These are phyloP conservation scores for Cladosporium sp. DNA, from an alignment of 2,329 filamentous ascomycete species.

Conservation along the genomic window DNA sequence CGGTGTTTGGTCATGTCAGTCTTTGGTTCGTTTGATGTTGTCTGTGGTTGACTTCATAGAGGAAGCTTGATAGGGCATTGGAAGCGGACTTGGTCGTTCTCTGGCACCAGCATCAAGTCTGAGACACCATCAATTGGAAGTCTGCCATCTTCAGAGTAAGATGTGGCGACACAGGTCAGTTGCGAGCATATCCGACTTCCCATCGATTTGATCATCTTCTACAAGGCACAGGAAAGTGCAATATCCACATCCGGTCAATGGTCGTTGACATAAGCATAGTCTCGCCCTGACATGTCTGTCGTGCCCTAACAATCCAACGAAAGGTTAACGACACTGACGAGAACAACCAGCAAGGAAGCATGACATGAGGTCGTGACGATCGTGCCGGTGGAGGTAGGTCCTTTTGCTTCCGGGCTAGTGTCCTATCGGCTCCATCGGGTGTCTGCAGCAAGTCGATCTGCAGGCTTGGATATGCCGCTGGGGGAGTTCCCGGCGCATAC, in stretches of 20 bases:
- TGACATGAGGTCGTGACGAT: slow-evolving; percentile 1
- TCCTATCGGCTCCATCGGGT: not conserved
- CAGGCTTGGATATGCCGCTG: not conserved
- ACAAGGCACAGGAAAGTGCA: not conserved
- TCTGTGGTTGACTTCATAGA: too few species aligned
- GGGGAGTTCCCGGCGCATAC: not conserved
- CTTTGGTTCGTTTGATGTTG: too few species aligned
- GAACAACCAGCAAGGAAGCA: not conserved
- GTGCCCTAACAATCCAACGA: not conserved
- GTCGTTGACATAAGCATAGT: not conserved
- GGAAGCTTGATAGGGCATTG: too few species aligned
- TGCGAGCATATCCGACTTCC: not conserved
- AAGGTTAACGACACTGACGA: not conserved
- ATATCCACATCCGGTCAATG: not conserved
- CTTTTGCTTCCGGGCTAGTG: not conserved
- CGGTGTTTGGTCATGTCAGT: too few species aligned
- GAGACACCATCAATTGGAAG: too few species aligned
- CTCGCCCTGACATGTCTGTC: not conserved
- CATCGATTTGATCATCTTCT: not conserved
- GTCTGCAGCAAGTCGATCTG: slow-evolving; percentile 1
- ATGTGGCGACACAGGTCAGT: not conserved
- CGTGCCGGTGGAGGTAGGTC: not conserved
- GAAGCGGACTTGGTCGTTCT: too few species aligned
- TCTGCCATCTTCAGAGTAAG: not conserved
- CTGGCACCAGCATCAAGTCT: too few species aligned